A percentile compares a stretch with the other conserved stretches of the same genome.
phyloP scores from a whole-genome alignment of 192 early-diverging fungal species.

The Chytriomyces sp. region DNA sequence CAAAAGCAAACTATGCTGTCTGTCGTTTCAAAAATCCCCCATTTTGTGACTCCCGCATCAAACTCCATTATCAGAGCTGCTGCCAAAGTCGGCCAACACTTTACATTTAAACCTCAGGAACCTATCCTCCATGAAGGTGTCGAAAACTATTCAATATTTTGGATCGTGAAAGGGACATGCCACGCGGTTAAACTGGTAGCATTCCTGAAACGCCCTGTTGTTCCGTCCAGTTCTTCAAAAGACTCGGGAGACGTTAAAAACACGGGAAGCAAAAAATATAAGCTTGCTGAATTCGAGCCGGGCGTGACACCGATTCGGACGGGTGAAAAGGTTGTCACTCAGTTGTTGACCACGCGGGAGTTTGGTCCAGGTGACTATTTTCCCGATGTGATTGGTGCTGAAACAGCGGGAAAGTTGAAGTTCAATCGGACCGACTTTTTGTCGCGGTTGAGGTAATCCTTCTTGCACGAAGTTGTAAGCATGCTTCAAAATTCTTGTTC shows the following conservation, averaged over 20 bases:
- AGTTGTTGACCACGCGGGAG: conserved; percentile 35
- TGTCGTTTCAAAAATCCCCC: conserved; percentile 4
- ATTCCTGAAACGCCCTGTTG: conserved; percentile 24
- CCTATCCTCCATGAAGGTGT: conserved; percentile 36
- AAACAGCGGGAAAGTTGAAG: neutral
- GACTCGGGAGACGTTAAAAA: neutral
- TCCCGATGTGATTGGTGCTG: conserved; percentile 30
- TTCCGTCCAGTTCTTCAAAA: neutral
- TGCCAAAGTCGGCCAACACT: conserved; percentile 14
- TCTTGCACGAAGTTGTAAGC: neutral
- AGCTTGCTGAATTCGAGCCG: conserved; percentile 20
- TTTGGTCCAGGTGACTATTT: conserved; percentile 36
- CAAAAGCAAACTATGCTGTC: neutral
- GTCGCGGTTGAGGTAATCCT: conserved; percentile 6
- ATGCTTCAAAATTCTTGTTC: neutral
- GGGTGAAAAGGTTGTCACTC: conserved; percentile 29
- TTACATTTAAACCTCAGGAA: conserved; percentile 26
- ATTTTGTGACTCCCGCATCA: neutral
- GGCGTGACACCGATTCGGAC: neutral
- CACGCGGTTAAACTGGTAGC: conserved; percentile 33
- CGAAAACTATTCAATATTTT: conserved; percentile 21
- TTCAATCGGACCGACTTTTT: conserved; percentile 10
- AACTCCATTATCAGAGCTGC: conserved; percentile 5
- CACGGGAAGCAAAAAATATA: conserved; percentile 17
- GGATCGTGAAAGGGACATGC: conserved; percentile 34